Evolutionary conservation across 2,329 filamentous ascomycete species (phyloP).

Genomic region (Fusarium proliferatum): DNA sequence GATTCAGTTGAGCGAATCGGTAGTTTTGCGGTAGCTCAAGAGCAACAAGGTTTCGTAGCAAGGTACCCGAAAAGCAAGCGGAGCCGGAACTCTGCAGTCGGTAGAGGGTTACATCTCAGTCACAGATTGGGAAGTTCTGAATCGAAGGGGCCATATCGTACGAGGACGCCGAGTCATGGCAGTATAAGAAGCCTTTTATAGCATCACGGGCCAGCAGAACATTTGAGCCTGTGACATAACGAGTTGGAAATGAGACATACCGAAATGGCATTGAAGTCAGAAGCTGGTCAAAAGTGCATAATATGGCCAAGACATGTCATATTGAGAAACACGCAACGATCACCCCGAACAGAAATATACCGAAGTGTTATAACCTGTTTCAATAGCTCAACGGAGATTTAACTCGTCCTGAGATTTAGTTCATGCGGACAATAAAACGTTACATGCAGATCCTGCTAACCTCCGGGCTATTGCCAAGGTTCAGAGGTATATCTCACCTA

Average conservation of each 20-base stretch:
- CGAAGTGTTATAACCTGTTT: background rate
- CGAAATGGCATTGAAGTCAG: background rate
- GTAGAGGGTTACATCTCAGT: background rate
- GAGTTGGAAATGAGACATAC: background rate
- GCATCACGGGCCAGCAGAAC: background rate
- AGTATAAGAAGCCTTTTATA: background rate
- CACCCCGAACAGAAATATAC: background rate
- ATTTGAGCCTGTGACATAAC: rapidly evolving
- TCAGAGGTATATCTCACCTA: background rate
- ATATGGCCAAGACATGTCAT: background rate
- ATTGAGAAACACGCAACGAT: background rate
- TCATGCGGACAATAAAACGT: background rate
- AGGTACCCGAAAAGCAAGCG: background rate
- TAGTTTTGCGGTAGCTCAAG: background rate
- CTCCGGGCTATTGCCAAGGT: background rate
- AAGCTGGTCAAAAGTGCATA: background rate
- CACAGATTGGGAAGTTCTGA: background rate
- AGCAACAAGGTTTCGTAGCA: background rate
- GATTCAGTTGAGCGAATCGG: background rate
- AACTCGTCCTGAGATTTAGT: background rate
- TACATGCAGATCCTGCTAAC: background rate
- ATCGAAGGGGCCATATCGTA: background rate
- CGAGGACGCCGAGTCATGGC: background rate
- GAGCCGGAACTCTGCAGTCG: background rate
- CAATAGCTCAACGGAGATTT: background rate